Evolutionary conservation across 768 basidiomycete species (phyloP).

Genomic region (Lentinula aciculospora): DNA sequence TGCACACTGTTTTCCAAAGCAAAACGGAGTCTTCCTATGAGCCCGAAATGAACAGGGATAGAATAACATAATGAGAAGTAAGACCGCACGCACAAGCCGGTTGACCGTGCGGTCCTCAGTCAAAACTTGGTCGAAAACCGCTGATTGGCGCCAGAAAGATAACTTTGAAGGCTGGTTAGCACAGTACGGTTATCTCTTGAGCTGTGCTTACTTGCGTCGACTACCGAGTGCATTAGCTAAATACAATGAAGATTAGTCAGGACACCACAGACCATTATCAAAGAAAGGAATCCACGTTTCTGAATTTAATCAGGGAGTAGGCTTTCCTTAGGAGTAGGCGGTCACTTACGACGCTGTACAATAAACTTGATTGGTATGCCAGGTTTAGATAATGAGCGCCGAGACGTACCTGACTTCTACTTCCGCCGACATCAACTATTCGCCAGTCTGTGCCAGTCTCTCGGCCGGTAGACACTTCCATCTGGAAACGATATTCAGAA

Average conservation of each 20-base stretch:
- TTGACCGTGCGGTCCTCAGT: constrained; percentile 58
- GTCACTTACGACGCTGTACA: constrained; percentile 28
- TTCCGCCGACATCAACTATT: constrained; percentile 75
- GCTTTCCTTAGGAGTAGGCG: constrained; percentile 1
- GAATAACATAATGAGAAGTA: background rate
- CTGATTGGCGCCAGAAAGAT: constrained; percentile 76
- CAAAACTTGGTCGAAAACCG: constrained; percentile 68
- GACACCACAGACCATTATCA: constrained; percentile 38
- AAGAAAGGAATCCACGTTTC: constrained; percentile 72
- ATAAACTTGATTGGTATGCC: background rate
- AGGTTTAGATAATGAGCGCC: constrained; percentile 4
- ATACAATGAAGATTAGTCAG: background rate
- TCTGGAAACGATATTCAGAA: constrained; percentile 76
- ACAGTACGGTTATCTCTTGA: background rate
- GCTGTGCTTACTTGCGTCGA: constrained; percentile 43
- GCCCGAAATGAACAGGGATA: background rate
- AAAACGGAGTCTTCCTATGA: constrained; percentile 77
- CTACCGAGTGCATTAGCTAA: constrained; percentile 17
- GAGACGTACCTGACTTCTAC: constrained; percentile 57
- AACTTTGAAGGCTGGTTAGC: constrained; percentile 17
- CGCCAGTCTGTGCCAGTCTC: constrained; percentile 65
- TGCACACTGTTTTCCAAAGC: constrained; percentile 84
- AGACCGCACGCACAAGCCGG: constrained; percentile 37
- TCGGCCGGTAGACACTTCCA: constrained; percentile 51
- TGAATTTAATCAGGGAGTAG: constrained; percentile 13